A percentile compares a stretch with the other conserved stretches of the same genome.
Evolutionary conservation across 225 moss, liverwort and hornwort species (phyloP).

Genomic region (Pseudisothecium myosuroides): DNA sequence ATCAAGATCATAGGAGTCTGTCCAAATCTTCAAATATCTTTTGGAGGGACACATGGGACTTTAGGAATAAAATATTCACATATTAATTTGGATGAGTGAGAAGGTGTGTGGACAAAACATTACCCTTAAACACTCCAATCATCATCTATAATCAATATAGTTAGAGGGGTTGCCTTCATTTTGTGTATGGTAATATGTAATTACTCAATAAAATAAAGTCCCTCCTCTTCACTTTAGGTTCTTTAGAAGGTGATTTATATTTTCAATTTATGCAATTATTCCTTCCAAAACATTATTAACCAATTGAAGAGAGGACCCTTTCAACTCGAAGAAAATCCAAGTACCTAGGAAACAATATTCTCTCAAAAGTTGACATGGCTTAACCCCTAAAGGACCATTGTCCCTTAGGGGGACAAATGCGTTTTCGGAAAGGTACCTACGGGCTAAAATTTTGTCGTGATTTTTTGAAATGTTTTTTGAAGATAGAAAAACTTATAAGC

Average conservation of each 20-base stretch:
- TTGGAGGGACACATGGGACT: neutral
- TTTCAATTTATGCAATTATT: neutral
- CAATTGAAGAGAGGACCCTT: accelerated
- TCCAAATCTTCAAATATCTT: neutral
- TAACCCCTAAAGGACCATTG: too few relatives aligned
- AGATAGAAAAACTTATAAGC: too few relatives aligned
- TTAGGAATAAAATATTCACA: neutral
- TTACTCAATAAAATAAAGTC: neutral
- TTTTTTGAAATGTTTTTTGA: too few relatives aligned
- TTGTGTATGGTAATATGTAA: neutral
- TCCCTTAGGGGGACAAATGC: too few relatives aligned
- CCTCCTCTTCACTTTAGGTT: accelerated
- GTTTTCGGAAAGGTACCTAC: too few relatives aligned
- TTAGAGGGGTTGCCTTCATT: neutral
- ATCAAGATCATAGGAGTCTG: neutral
- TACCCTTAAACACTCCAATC: too few relatives aligned
- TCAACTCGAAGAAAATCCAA: neutral
- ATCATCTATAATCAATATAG: neutral
- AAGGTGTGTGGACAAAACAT: neutral
- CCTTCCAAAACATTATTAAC: neutral
- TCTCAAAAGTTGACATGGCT: neutral
- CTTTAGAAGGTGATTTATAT: neutral
- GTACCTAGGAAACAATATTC: too few relatives aligned
- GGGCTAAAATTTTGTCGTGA: too few relatives aligned
- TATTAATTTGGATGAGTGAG: neutral